phyloP scores from a whole-genome alignment of 2,329 filamentous ascomycete genomes.

The Cytospora mali region DNA sequence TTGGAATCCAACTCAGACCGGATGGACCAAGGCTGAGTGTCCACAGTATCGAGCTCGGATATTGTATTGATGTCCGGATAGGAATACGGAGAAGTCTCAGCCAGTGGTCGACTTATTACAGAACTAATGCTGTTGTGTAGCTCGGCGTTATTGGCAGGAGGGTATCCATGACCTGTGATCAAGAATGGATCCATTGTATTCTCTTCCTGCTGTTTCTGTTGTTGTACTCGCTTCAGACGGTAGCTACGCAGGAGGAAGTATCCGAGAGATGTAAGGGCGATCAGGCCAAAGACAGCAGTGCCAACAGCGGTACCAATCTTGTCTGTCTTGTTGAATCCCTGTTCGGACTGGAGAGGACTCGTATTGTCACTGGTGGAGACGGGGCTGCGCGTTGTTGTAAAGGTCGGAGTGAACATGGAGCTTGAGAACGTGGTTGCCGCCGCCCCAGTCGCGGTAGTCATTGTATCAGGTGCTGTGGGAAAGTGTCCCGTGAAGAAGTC shows the following conservation, averaged over 20 bases:
- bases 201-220: background rate
- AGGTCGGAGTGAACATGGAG: slow-evolving; percentile 8
- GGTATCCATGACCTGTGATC: too few relatives aligned
- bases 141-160: too few relatives aligned
- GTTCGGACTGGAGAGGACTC: background rate
- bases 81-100: too few relatives aligned
- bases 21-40: too few relatives aligned
- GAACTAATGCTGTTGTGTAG: too few relatives aligned
- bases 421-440: slow-evolving; percentile 5
- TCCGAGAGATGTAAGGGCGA: slow-evolving; percentile 30
- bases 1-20: too few relatives aligned
- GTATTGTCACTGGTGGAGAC: background rate
- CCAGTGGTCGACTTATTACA: too few relatives aligned
- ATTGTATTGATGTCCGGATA: too few relatives aligned
- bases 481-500: slow-evolving; percentile 27
- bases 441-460: background rate
- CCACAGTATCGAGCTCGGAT: too few relatives aligned
- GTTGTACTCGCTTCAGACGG: background rate
- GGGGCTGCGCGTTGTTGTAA: slow-evolving; percentile 3
- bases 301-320: slow-evolving; percentile 34
- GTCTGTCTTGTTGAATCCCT: slow-evolving; percentile 31
- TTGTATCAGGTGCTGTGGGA: slow-evolving; percentile 19
- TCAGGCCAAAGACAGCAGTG: slow-evolving; percentile 28
- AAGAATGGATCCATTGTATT: slow-evolving; percentile 1
- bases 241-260: slow-evolving; percentile 31